Conservation (phyloP, 2,329 filamentous ascomycete species). For the Cryphonectria nitschkei region DNA sequence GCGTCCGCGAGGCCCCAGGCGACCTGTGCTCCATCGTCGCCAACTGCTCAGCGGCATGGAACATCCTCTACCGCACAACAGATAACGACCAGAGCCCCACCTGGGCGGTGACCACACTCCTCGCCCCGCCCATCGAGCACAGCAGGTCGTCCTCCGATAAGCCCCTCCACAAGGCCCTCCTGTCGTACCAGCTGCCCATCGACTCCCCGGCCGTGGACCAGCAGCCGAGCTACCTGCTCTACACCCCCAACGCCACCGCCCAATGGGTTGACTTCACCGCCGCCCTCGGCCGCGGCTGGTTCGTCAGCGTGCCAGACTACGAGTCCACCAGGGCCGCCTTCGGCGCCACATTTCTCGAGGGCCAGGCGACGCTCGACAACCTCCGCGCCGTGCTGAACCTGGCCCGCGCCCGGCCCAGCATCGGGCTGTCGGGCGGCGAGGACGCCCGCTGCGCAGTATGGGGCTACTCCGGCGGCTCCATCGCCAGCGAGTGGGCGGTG, state of each 20-base stretch:
- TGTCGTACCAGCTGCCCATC: background rate
- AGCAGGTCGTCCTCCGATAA: background rate
- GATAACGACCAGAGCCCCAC: background rate
- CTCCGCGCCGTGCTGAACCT: background rate
- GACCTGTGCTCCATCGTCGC: background rate
- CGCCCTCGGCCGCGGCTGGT: slow-evolving; percentile 5
- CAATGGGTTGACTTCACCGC: background rate
- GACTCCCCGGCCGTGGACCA: background rate
- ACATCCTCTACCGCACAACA: slow-evolving; percentile 1
- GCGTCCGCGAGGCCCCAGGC: background rate
- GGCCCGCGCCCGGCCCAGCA: background rate
- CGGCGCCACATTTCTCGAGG: background rate
- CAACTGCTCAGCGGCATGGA: background rate
- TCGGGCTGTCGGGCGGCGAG: background rate
- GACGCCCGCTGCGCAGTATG: background rate
- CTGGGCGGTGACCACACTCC: slow-evolving; percentile 4
- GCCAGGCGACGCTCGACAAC: slow-evolving; percentile 1
- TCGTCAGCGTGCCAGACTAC: slow-evolving; percentile 4
- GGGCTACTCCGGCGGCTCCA: slow-evolving; percentile 3
- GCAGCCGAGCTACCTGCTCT: slow-evolving; percentile 2
- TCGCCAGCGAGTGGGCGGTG: slow-evolving; percentile 3
- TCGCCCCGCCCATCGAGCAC: background rate
- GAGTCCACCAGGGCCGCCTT: background rate
- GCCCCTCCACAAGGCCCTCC: background rate
- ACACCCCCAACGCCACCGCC: background rate